These are phyloP conservation scores for Silybum marianum DNA, from an alignment of 129 eudicot genomes.

Conservation along the genomic window DNA sequence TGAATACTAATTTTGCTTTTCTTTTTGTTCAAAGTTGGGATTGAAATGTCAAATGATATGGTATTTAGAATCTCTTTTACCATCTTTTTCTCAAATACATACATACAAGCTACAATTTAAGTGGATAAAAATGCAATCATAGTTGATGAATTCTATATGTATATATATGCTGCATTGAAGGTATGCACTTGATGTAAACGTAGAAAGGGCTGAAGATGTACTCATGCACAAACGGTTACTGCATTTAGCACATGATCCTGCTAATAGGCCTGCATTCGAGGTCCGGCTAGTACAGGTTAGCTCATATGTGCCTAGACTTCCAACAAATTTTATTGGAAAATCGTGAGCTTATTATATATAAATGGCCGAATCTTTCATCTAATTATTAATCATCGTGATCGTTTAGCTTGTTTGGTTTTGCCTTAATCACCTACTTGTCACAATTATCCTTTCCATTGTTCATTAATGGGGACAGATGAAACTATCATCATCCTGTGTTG, in stretches of 20 bases:
- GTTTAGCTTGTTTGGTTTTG: conserved; percentile 20
- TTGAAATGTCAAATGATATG: not conserved
- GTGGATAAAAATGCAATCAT: conserved; percentile 3
- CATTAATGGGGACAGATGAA: conserved; percentile 7
- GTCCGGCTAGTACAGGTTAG: conserved; percentile 96
- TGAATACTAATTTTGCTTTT: not conserved
- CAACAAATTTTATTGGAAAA: conserved; percentile 18
- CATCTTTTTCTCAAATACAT: conserved; percentile 1
- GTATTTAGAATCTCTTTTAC: conserved; percentile 1
- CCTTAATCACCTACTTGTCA: conserved; percentile 11
- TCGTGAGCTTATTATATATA: not conserved
- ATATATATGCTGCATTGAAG: conserved; percentile 43
- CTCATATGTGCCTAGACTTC: conserved; percentile 13
- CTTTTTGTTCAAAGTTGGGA: not conserved
- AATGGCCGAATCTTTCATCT: not conserved
- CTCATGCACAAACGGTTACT: conserved; percentile 80
- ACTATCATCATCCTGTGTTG: conserved; percentile 1
- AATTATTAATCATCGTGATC: not conserved
- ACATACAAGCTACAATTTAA: not conserved
- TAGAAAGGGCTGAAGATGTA: conserved; percentile 98
- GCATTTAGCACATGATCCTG: conserved; percentile 86
- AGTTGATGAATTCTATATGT: conserved; percentile 25
- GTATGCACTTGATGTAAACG: conserved; percentile 97
- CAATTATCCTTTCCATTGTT: conserved; percentile 14
- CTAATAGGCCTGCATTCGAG: conserved; percentile 89